These are phyloP conservation scores for Fusarium vanettenii DNA, from an alignment of 2,329 filamentous ascomycete genomes.

Conservation along the genomic window DNA sequence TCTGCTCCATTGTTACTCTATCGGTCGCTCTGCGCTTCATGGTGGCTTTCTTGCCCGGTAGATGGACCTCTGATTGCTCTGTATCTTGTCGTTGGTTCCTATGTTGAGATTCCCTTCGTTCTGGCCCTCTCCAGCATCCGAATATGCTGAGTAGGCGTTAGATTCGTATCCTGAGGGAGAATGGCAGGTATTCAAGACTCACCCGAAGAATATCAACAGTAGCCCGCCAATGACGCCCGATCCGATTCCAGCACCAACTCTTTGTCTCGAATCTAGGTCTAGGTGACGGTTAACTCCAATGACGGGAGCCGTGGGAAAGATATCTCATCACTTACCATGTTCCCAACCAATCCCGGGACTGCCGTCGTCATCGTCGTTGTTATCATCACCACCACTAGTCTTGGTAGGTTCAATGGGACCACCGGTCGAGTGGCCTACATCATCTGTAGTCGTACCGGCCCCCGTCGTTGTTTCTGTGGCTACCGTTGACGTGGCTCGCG, in stretches of 20 bases:
- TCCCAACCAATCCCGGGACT: background rate
- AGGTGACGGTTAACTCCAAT: background rate
- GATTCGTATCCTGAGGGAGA: background rate
- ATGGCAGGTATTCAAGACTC: background rate
- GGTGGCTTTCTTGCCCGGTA: background rate
- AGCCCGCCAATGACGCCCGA: constrained; percentile 12
- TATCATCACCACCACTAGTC: background rate
- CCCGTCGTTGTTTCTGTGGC: background rate
- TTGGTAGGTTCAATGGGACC: too few species aligned
- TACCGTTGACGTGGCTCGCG: constrained; percentile 11
- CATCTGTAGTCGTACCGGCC: background rate
- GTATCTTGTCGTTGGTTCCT: background rate
- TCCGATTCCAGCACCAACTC: constrained; percentile 20
- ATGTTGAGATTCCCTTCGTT: background rate
- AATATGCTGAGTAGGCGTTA: constrained; percentile 12
- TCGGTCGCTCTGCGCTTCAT: background rate
- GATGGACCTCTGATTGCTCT: background rate
- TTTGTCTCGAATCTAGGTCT: constrained; percentile 21
- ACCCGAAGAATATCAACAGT: constrained; percentile 24
- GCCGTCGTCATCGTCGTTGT: background rate
- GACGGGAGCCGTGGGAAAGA: too few species aligned
- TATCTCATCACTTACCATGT: background rate
- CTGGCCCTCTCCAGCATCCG: constrained; percentile 14
- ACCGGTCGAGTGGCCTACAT: too few species aligned
- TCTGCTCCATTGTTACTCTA: background rate